These are phyloP conservation scores for Trichoderma simmonsii DNA, from an alignment of 2,329 filamentous ascomycete genomes.

Conservation along the genomic window DNA sequence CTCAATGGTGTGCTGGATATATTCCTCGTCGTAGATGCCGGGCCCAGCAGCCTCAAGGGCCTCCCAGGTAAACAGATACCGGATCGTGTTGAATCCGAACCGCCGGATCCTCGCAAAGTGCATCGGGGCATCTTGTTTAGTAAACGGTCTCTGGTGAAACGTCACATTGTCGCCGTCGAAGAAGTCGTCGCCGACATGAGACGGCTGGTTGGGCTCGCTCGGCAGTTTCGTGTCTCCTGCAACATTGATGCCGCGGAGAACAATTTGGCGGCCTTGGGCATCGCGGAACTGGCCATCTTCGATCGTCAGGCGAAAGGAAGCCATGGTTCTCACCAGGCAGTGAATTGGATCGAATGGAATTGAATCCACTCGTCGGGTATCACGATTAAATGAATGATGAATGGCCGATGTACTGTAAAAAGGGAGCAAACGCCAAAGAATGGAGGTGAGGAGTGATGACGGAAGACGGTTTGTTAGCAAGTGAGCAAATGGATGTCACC, in stretches of 20 bases:
- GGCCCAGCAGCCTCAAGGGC: conserved; percentile 93
- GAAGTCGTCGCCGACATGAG: conserved; percentile 74
- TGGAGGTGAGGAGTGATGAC: not conserved
- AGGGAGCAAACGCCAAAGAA: not conserved
- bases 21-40: conserved; percentile 88
- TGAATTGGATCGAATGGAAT: not conserved
- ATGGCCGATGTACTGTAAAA: not conserved
- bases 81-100: conserved; percentile 93
- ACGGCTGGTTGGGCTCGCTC: conserved; percentile 74
- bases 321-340: conserved; percentile 51
- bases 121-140: conserved; percentile 73
- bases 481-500: not conserved
- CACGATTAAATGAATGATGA: not conserved
- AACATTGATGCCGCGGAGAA: conserved; percentile 89
- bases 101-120: conserved; percentile 84
- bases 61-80: conserved; percentile 98
- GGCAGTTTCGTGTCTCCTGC: conserved; percentile 90
- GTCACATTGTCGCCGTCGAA: conserved; percentile 90
- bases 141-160: conserved; percentile 83
- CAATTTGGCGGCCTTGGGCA: conserved; percentile 74
- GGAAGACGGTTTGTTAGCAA: not conserved
- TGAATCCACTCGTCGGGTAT: not conserved
- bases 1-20: conserved; percentile 86
- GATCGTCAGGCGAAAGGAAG: conserved; percentile 72
- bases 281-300: conserved; percentile 86